phyloP scores from a whole-genome alignment of 352 stramenopile genomes.

The Globisporangium abappressorium region DNA sequence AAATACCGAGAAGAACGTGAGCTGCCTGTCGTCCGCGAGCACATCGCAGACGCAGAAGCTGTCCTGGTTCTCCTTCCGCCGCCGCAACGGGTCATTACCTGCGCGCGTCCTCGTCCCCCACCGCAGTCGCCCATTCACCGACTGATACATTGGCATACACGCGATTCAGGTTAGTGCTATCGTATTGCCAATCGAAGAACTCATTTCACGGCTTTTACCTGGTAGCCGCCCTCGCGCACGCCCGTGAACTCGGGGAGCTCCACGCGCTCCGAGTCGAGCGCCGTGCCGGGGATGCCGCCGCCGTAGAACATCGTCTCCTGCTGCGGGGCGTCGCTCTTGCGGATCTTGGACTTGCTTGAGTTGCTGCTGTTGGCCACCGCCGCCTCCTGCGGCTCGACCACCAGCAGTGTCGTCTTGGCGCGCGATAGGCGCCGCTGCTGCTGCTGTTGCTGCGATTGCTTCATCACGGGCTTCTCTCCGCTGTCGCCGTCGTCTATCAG shows the following conservation, averaged over 20 bases:
- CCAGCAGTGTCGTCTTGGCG: constrained; percentile 39
- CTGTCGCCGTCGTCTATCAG: constrained; percentile 14
- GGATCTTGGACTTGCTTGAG: constrained; percentile 4
- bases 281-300: constrained; percentile 64
- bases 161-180: not conserved
- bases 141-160: constrained; percentile 18
- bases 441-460: not conserved
- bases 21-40: constrained; percentile 36
- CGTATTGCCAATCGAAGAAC: not conserved
- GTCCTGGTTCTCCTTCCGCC: constrained; percentile 86
- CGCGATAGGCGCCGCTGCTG: constrained; percentile 29
- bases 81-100: constrained; percentile 68
- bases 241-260: constrained; percentile 68
- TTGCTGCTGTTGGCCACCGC: constrained; percentile 12
- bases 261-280: constrained; percentile 51
- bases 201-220: constrained; percentile 15
- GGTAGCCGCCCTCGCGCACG: constrained; percentile 42
- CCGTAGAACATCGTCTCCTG: constrained; percentile 39
- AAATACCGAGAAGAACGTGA: constrained; percentile 73
- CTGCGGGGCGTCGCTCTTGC: constrained; percentile 10
- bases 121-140: constrained; percentile 33
- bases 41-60: constrained; percentile 59
- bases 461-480: constrained; percentile 13
- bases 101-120: constrained; percentile 61
- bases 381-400: constrained; percentile 19